Base-by-base conservation (phyloP, 2,329 filamentous ascomycete genomes). In the Berkeleyomyces basicola region DNA sequence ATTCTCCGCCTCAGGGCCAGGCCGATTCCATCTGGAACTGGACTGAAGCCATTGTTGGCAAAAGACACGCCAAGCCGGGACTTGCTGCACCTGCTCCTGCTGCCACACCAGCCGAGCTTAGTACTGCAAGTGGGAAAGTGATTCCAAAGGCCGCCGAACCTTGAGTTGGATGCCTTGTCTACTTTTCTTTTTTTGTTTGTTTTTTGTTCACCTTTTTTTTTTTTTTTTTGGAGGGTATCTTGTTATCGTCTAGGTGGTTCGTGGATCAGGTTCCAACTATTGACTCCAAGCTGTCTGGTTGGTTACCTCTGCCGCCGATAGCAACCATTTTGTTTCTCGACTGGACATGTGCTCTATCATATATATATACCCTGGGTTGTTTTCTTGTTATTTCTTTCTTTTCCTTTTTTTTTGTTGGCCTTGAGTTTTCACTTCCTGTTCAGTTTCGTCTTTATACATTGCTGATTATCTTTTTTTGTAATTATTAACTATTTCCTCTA, bases 21-120 rank as follows among this genome's bases (percentile, higher is more conserved):
- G 63, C 58, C 67, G 60, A 63, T 53, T 60, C 65, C 67, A 64
- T 63, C 10, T 81, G 78, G 78, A 79, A 76, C 67, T 81, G 78
- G 78, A 76, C 77, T 4, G 78, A 81, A 70, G 79, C 78, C 69
- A 80, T 81, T 70, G 78, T 77, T 11, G 78, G 78, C 16, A 78
- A 74, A 67, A 40, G 67, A 66, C 2, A 60, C 63, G 43, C 47
- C 10, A 66, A 65, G 43, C 47, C 63, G 31, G 23, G 23, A 31
- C 59, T 23, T 14, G 16, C 31, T 4, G 37, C 40, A n/a, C 14
- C 47, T 36, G 31, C 51, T n/a, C n/a, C n/a, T 39, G 36, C 3
- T 37, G 42, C 36, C 14, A 16, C 31, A 31, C 9, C 7, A 37
- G 23, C 23, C 23, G 23, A 23, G 23, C 23, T 23, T 23, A 23